A percentile compares a stretch with the other conserved stretches of the same genome.
These are phyloP conservation scores for Trebouxiophyceae sp. DNA, from an alignment of 163 green algal genomes.

Conservation along the genomic window DNA sequence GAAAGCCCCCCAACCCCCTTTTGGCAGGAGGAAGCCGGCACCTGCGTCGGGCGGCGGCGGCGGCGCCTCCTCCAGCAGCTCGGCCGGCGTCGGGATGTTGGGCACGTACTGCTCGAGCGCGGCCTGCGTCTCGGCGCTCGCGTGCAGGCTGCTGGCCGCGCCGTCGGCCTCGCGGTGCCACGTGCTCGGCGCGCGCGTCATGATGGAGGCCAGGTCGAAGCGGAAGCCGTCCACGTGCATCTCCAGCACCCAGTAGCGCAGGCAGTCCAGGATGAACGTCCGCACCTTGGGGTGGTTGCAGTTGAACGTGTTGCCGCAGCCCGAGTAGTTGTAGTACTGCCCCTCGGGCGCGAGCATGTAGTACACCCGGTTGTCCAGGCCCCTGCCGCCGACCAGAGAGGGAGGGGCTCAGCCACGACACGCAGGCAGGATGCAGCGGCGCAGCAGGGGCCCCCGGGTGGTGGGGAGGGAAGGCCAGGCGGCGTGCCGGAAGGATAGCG, in stretches of 20 bases:
- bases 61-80: too few species aligned
- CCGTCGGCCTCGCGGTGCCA: constrained; percentile 48
- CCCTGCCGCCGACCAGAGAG: constrained; percentile 30
- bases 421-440: too few species aligned
- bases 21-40: too few species aligned
- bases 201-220: constrained; percentile 90
- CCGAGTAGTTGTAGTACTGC: constrained; percentile 96
- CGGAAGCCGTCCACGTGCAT: constrained; percentile 95
- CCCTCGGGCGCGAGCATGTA: constrained; percentile 91
- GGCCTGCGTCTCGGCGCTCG: too few species aligned
- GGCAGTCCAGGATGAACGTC: constrained; percentile 83
- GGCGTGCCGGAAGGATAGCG: constrained; percentile 66
- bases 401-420: too few species aligned
- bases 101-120: too few species aligned
- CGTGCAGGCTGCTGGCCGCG: too few species aligned
- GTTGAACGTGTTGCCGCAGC: constrained; percentile 95
- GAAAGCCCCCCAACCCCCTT: too few species aligned
- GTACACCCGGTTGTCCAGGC: constrained; percentile 87
- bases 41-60: too few species aligned
- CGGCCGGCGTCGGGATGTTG: too few species aligned
- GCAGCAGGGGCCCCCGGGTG: too few species aligned
- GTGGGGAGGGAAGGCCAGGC: too few species aligned
- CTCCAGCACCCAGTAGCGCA: constrained; percentile 85
- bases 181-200: constrained; percentile 75
- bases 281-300: constrained; percentile 86